Evolutionary conservation across 768 basidiomycete genomes (phyloP).

Genomic region (Termitomyces sp.): DNA sequence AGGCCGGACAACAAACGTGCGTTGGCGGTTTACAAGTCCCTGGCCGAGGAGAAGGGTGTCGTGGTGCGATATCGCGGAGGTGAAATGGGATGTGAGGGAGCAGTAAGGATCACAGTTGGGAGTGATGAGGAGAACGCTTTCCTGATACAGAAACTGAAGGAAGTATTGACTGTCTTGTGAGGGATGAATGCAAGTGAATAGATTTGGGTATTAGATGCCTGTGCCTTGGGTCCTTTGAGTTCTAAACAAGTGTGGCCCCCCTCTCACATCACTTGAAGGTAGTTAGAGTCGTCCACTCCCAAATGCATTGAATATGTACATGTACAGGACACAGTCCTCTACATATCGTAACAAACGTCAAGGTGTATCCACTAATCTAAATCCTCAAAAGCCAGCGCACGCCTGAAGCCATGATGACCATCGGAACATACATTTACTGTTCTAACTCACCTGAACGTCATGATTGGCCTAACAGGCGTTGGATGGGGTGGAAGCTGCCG

Average conservation of each 20-base stretch:
- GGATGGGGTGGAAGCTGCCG: not conserved
- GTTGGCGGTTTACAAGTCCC: constrained; percentile 60
- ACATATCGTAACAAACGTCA: not conserved
- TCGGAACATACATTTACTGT: not conserved
- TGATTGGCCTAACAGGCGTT: not conserved
- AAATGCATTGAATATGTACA: not conserved
- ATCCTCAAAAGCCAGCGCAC: not conserved
- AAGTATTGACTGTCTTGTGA: constrained; percentile 34
- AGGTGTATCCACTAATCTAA: not conserved
- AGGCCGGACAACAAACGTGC: constrained; percentile 60
- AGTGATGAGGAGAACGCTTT: constrained; percentile 71
- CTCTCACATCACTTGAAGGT: no score
- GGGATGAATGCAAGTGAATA: not conserved
- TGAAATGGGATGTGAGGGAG: constrained; percentile 83
- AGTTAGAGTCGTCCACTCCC: not conserved
- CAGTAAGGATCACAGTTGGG: constrained; percentile 87
- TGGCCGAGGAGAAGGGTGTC: constrained; percentile 83
- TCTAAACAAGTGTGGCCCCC: not conserved
- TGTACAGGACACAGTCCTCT: not conserved
- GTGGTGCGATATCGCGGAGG: constrained; percentile 88
- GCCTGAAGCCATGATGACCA: not conserved
- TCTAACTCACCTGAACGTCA: not conserved
- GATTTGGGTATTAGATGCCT: not conserved
- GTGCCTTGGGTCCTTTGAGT: not conserved
- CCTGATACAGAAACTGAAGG: constrained; percentile 49